Base-by-base conservation (phyloP, 495 filamentous ascomycete species). In the Penicillium maclennaniae region DNA sequence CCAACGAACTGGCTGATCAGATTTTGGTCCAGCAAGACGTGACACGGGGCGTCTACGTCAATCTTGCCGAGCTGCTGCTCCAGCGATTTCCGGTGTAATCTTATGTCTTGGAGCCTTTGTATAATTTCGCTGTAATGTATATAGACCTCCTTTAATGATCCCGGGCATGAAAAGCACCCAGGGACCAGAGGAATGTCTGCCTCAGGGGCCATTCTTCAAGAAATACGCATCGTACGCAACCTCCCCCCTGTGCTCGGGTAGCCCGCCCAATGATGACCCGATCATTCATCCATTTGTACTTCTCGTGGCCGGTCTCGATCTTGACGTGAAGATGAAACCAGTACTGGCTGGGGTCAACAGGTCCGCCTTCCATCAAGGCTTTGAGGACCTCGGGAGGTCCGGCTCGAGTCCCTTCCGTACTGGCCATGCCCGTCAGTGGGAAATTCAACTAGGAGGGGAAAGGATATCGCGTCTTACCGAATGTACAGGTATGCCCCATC, bases 211-310 rank as follows among this genome's bases (percentile, higher is more conserved):
- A 44, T 69, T 65, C 31, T 66, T 59, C 45, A 69, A 37, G 45
- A 63, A 69, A 42, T 67, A 67, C n/a, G 63, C 63, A 54, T 67
- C 66, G 25, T 67, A 67, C 1, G 61, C 61, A 6, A 67, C 66
- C 45, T 67, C 66, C 0, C 0, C 63, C 63, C 28, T 61, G 59
- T 12, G 61, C 59, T 39, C 66, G 50, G 2, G 65, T 65, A 14
- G 59, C 65, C 12, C 67, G 47, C 23, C 64, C 67, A 17, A 70
- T 51, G 47, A 70, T 66, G 6, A 70, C 62, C 19, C 65, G 53
- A 42, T 70, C 56, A 25, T 68, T 70, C 65, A 70, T 63, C 67
- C 67, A 68, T 12, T 51, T 49, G 42, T 68, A 70, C 50, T 61
- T 60, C n/a, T 68, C 65, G 46, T 68, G 55, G 1, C 67, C 67